These are phyloP conservation scores for Citrus unshiu DNA, from an alignment of 345 rosid species.

Conservation along the genomic window DNA sequence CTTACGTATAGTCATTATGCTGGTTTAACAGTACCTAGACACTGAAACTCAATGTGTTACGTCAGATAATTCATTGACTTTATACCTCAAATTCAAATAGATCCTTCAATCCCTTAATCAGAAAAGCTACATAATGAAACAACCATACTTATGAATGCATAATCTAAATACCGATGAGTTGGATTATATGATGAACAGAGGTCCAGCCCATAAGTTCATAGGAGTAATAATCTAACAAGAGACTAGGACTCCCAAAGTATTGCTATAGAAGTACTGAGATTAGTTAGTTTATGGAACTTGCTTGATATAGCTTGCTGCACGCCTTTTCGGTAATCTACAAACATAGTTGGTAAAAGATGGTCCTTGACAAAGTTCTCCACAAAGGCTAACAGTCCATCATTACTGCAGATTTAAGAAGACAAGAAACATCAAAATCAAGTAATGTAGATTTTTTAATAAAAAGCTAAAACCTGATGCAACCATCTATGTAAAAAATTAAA, in stretches of 20 bases:
- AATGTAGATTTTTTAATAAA: too few relatives aligned
- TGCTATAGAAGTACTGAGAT: slow-evolving; percentile 7
- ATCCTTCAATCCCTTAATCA: neutral
- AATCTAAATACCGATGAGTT: slow-evolving; percentile 1
- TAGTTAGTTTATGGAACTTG: slow-evolving; percentile 36
- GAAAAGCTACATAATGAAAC: neutral
- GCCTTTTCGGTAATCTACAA: slow-evolving; percentile 95
- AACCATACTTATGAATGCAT: too few relatives aligned
- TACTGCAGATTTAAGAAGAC: slow-evolving; percentile 43
- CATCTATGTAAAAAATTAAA: neutral
- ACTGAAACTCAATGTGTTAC: neutral
- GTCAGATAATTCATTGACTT: neutral
- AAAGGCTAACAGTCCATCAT: slow-evolving; percentile 91
- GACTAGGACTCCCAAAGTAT: slow-evolving; percentile 2
- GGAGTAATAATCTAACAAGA: neutral
- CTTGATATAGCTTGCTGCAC: slow-evolving; percentile 99
- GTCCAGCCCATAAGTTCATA: slow-evolving; percentile 1
- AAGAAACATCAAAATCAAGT: neutral
- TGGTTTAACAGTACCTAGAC: neutral
- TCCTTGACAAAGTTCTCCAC: slow-evolving; percentile 98
- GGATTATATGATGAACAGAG: slow-evolving; percentile 1
- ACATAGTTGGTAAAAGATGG: slow-evolving; percentile 94
- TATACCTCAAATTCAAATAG: neutral
- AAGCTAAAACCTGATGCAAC: neutral
- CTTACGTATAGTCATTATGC: neutral